These are phyloP conservation scores for Testicularia cyperi DNA, from an alignment of 1,284 basidiomycete genomes.

Conservation along the genomic window DNA sequence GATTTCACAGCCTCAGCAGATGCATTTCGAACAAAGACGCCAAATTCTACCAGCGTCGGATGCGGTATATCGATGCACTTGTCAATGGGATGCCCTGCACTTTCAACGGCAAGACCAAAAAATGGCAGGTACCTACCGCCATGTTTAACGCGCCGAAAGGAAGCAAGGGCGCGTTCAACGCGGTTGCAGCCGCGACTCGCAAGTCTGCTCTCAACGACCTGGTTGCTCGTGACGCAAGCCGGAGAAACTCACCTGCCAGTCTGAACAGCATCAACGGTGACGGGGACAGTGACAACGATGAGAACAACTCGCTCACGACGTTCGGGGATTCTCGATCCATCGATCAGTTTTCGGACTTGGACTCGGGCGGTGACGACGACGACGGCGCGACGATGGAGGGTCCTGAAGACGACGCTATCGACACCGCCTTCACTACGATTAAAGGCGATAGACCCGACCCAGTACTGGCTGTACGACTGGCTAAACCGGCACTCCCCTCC, in stretches of 20 bases:
- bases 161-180: neutral
- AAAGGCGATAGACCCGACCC: conserved; percentile 16
- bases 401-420: too few species aligned
- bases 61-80: conserved; percentile 45
- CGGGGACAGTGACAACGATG: conserved; percentile 16
- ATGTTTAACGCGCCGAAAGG: neutral
- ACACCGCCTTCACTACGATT: conserved; percentile 1
- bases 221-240: too few species aligned
- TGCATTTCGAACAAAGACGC: conserved; percentile 37
- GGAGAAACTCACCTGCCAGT: too few species aligned
- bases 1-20: conserved; percentile 42
- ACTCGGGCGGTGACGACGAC: conserved; percentile 28
- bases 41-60: conserved; percentile 49
- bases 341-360: conserved; percentile 45
- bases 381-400: too few species aligned
- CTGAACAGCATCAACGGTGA: too few species aligned
- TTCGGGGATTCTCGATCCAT: too few species aligned
- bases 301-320: too few species aligned
- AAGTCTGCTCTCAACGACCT: too few species aligned
- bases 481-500: conserved; percentile 36
- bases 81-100: conserved; percentile 20
- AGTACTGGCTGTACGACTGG: conserved; percentile 11
- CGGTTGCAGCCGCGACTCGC: too few species aligned
- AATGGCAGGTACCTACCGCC: conserved; percentile 17
- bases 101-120: conserved; percentile 7